Evolutionary conservation across 1,284 basidiomycete genomes (phyloP).

Genomic region (Schizophyllum amplum): DNA sequence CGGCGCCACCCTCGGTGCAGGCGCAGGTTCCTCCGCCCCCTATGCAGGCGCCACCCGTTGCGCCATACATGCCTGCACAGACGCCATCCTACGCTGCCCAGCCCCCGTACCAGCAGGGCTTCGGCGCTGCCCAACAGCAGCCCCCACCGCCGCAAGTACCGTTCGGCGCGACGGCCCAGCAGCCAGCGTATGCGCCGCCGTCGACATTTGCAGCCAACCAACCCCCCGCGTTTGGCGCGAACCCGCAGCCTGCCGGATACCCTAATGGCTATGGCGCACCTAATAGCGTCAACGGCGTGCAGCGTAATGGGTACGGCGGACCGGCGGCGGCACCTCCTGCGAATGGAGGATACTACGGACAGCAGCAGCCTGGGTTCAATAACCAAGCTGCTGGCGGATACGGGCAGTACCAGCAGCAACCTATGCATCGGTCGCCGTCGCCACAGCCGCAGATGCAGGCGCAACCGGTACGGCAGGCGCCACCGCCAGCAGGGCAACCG

Average conservation of each 20-base stretch:
- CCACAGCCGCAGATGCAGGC: conserved; percentile 22
- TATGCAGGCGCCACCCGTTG: neutral
- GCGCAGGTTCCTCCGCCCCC: conserved; percentile 6
- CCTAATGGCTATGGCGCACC: neutral
- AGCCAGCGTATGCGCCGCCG: neutral
- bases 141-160: neutral
- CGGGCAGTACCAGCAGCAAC: neutral
- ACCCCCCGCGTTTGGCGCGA: neutral
- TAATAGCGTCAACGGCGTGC: neutral
- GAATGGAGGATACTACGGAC: neutral
- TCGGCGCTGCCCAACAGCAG: neutral
- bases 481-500: conserved; percentile 18
- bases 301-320: neutral
- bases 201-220: neutral
- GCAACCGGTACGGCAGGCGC: conserved; percentile 21
- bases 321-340: neutral
- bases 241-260: neutral
- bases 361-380: neutral
- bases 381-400: neutral
- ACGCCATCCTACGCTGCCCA: neutral
- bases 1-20: conserved; percentile 13
- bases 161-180: neutral
- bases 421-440: conserved; percentile 9
- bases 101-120: neutral
- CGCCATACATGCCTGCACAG: neutral